Evolutionary conservation across 345 rosid genomes (phyloP).

Genomic region (Pseudoturritis turrita): DNA sequence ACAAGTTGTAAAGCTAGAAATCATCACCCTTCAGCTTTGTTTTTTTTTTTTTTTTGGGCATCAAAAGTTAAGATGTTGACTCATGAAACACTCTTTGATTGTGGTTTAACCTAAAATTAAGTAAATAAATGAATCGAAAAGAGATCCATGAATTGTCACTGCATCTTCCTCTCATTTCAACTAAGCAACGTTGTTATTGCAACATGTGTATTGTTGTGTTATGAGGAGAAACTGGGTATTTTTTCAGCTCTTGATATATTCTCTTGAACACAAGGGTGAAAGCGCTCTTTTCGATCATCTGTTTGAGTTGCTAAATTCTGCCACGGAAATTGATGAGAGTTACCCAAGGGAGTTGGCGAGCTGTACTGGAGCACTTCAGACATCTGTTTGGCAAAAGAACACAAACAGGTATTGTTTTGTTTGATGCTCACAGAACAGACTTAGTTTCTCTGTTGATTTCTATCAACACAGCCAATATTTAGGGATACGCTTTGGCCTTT

Average conservation of each 20-base stretch:
- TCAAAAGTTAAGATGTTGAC: too few relatives aligned
- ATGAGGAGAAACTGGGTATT: constrained; percentile 49
- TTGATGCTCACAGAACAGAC: background rate
- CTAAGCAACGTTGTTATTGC: too few relatives aligned
- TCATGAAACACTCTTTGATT: too few relatives aligned
- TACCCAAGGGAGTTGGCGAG: constrained; percentile 82
- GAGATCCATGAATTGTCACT: too few relatives aligned
- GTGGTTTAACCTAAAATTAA: too few relatives aligned
- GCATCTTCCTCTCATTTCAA: too few relatives aligned
- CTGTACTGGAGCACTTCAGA: constrained; percentile 84
- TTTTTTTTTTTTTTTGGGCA: too few relatives aligned
- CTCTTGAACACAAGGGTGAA: constrained; percentile 93
- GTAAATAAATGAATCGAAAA: too few relatives aligned
- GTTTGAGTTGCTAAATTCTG: constrained; percentile 58
- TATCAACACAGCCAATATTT: background rate
- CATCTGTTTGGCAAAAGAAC: constrained; percentile 96
- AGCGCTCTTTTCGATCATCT: constrained; percentile 78
- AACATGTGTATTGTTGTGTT: background rate
- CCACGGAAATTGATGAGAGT: constrained; percentile 62
- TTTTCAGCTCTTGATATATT: constrained; percentile 92
- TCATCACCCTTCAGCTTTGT: too few relatives aligned
- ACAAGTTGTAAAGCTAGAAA: background rate
- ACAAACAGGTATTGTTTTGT: constrained; percentile 62
- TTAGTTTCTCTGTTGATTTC: constrained; percentile 10
- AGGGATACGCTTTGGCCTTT: constrained; percentile 1